Conservation (phyloP, 352 stramenopile genomes). For the Phytophthora pini region DNA sequence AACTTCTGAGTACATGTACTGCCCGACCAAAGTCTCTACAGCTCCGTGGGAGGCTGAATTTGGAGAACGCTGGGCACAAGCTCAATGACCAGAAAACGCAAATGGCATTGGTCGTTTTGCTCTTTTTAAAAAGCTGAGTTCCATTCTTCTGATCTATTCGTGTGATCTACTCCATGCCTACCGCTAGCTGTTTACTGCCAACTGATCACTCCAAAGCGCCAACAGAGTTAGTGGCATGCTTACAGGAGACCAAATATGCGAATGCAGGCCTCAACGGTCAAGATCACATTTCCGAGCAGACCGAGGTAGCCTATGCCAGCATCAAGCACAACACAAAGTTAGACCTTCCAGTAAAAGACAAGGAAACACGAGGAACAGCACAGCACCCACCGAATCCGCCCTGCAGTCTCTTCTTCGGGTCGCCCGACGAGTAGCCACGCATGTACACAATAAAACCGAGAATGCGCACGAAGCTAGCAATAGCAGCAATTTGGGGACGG, state of each 20-base stretch:
- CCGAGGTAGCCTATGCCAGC: slow-evolving; percentile 57
- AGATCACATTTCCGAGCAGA: slow-evolving; percentile 20
- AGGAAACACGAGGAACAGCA: background rate
- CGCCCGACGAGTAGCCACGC: slow-evolving; percentile 63
- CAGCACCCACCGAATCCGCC: slow-evolving; percentile 59
- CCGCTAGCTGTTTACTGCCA: too few species aligned
- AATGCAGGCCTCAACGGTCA: slow-evolving; percentile 39
- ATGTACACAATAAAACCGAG: slow-evolving; percentile 74
- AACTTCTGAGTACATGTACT: too few species aligned
- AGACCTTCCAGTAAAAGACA: background rate
- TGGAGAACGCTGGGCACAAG: too few species aligned
- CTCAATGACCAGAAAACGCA: too few species aligned
- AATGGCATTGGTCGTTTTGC: too few species aligned
- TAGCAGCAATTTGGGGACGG: slow-evolving; percentile 63
- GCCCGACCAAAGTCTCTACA: too few species aligned
- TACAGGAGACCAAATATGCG: slow-evolving; percentile 41
- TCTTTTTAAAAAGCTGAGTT: too few species aligned
- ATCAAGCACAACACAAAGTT: slow-evolving; percentile 6
- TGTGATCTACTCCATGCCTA: too few species aligned
- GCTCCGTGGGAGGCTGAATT: too few species aligned
- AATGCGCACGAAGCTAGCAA: slow-evolving; percentile 61
- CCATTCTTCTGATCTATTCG: too few species aligned
- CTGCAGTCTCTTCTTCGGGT: slow-evolving; percentile 66
- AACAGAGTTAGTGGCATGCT: too few species aligned
- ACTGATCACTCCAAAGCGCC: too few species aligned